These are phyloP conservation scores for Phytophthora syringae DNA, from an alignment of 352 stramenopile species.

Conservation along the genomic window DNA sequence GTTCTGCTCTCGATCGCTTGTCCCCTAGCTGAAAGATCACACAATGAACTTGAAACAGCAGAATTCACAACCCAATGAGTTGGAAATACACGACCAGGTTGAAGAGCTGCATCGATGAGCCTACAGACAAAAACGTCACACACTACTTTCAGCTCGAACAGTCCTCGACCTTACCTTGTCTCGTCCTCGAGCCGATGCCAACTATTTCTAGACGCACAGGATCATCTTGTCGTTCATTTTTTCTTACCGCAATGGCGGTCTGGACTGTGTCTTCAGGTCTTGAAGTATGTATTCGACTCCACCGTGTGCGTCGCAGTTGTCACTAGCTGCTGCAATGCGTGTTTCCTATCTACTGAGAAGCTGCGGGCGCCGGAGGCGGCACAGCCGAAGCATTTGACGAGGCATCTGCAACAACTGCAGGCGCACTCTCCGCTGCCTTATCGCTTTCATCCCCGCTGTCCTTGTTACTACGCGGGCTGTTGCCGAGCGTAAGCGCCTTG, in stretches of 20 bases:
- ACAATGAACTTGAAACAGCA: constrained; percentile 8
- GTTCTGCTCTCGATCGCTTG: constrained; percentile 6
- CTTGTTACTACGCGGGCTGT: constrained; percentile 39
- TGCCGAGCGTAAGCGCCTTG: constrained; percentile 58
- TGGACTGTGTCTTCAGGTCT: constrained; percentile 29
- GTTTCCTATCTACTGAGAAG: constrained; percentile 35
- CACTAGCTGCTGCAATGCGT: constrained; percentile 2
- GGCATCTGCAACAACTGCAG: constrained; percentile 5
- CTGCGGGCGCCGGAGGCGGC: constrained; percentile 30
- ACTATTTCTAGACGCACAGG: constrained; percentile 37
- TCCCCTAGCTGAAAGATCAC: constrained; percentile 15
- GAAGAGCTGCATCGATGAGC: background rate
- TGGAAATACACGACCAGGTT: background rate
- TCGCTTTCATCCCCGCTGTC: constrained; percentile 32
- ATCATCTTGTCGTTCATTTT: constrained; percentile 19
- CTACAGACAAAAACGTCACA: background rate
- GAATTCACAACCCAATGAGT: background rate
- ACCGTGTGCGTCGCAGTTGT: constrained; percentile 6
- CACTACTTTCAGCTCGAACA: background rate
- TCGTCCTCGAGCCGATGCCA: constrained; percentile 11
- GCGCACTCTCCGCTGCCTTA: constrained; percentile 18
- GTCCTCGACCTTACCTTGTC: constrained; percentile 9
- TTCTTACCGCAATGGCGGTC: constrained; percentile 27
- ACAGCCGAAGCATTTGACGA: constrained; percentile 7
- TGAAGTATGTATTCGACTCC: constrained; percentile 33